These are phyloP conservation scores for Cyphellophora attinorum DNA, from an alignment of 2,329 filamentous ascomycete genomes.

Conservation along the genomic window DNA sequence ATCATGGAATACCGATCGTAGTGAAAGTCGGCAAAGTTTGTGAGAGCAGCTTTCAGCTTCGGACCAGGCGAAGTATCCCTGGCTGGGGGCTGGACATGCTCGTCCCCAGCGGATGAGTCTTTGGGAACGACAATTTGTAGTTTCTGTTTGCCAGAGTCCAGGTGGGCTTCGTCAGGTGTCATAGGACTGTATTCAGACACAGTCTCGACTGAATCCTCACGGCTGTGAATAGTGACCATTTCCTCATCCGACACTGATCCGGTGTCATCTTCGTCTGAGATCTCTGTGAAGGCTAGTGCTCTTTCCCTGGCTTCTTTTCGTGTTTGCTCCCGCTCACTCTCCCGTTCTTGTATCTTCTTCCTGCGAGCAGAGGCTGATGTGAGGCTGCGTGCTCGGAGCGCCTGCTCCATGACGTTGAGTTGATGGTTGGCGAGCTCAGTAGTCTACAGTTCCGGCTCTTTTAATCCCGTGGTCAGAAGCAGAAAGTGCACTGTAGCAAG, in stretches of 20 bases:
- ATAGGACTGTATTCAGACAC: neutral
- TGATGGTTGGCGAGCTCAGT: too few relatives aligned
- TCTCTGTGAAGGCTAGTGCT: neutral
- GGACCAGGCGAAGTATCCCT: slow-evolving; percentile 7
- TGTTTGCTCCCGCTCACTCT: slow-evolving; percentile 6
- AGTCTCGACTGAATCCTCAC: neutral
- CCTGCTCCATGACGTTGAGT: slow-evolving; percentile 17
- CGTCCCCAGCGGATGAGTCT: neutral
- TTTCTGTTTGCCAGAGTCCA: neutral
- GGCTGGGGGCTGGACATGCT: neutral
- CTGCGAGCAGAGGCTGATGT: slow-evolving; percentile 14
- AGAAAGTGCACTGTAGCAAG: neutral
- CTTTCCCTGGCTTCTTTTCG: slow-evolving; percentile 4
- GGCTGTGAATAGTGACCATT: neutral
- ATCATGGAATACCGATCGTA: slow-evolving; percentile 14
- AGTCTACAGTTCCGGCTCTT: too few relatives aligned
- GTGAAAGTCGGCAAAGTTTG: slow-evolving; percentile 13
- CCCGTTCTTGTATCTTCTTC: slow-evolving; percentile 13
- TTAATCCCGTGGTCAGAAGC: too few relatives aligned
- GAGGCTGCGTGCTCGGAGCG: slow-evolving; percentile 10
- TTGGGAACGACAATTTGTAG: neutral
- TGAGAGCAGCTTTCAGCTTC: slow-evolving; percentile 12
- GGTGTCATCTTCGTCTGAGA: neutral
- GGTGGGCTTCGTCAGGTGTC: neutral
- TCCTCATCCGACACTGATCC: neutral